phyloP scores from a whole-genome alignment of 225 moss, liverwort and hornwort genomes.

The Anthoceros angustus region DNA sequence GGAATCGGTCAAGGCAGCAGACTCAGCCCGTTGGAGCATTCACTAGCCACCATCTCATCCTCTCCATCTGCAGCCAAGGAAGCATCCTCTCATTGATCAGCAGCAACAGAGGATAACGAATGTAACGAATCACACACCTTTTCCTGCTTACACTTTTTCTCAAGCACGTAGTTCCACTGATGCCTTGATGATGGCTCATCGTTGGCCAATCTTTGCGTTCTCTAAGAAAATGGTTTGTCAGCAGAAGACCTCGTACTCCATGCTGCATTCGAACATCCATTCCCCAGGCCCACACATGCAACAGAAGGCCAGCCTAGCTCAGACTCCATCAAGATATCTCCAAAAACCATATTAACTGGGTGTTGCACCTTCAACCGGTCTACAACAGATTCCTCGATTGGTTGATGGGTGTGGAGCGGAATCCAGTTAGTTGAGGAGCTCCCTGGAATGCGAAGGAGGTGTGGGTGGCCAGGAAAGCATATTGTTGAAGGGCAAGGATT shows the following conservation, averaged over 20 bases:
- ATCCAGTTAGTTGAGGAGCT: conserved; percentile 26
- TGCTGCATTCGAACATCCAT: conserved; percentile 27
- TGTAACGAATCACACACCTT: conserved; percentile 29
- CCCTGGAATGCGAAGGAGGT: conserved; percentile 61
- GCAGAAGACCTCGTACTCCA: conserved; percentile 80
- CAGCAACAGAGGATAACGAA: too few relatives aligned
- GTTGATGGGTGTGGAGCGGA: conserved; percentile 30
- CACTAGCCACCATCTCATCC: conserved; percentile 13
- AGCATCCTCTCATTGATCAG: background rate
- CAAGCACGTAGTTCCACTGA: conserved; percentile 25
- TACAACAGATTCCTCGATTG: conserved; percentile 66
- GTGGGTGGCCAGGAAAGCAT: conserved; percentile 85
- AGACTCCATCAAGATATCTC: background rate
- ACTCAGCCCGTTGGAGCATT: conserved; percentile 63
- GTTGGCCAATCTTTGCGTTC: conserved; percentile 74
- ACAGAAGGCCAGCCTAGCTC: too few relatives aligned
- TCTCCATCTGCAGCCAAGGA: conserved; percentile 45
- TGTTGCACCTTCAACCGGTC: conserved; percentile 55
- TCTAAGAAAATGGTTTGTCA: conserved; percentile 79
- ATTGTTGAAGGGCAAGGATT: conserved; percentile 76
- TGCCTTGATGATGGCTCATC: conserved; percentile 30
- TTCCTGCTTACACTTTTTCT: conserved; percentile 26
- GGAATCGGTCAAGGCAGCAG: conserved; percentile 37
- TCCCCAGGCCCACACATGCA: background rate
- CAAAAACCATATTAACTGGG: background rate